Percentiles rank a stretch among this genome's conserved stretches.
Conservation (phyloP, 176 grass and related monocot genomes). For the Hsuehochloa calcarea region DNA sequence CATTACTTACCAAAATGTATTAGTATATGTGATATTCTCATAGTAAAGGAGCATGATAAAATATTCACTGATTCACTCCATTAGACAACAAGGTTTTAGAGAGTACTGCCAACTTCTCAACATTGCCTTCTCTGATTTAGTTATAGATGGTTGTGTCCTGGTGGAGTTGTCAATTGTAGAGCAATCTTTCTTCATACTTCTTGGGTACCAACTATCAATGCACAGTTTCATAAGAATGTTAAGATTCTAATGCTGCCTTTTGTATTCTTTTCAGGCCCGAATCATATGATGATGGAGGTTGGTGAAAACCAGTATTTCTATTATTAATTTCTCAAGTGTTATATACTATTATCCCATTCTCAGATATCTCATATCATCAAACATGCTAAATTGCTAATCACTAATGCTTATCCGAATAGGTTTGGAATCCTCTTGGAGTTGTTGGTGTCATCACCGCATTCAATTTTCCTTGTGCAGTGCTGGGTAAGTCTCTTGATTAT, state of each 20-base stretch:
- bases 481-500: constrained; percentile 55
- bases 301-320: not conserved
- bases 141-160: constrained; percentile 8
- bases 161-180: not conserved
- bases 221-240: not conserved
- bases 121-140: constrained; percentile 3
- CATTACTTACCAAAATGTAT: not conserved
- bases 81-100: not conserved
- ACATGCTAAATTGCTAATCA: not conserved
- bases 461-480: constrained; percentile 95
- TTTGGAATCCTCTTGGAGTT: constrained; percentile 99
- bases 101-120: not conserved
- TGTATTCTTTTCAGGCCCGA: constrained; percentile 64
- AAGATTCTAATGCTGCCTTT: constrained; percentile 13
- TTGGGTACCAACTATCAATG: not conserved
- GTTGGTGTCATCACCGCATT: constrained; percentile 98
- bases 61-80: not conserved
- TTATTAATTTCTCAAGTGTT: not conserved
- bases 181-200: constrained; percentile 10
- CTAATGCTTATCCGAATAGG: constrained; percentile 52
- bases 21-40: not conserved
- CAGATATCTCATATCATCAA: constrained; percentile 9
- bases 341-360: not conserved
- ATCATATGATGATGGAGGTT: constrained; percentile 99
- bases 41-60: not conserved